phyloP scores from a whole-genome alignment of 2,329 filamentous ascomycete genomes.

The Camillea tinctor region DNA sequence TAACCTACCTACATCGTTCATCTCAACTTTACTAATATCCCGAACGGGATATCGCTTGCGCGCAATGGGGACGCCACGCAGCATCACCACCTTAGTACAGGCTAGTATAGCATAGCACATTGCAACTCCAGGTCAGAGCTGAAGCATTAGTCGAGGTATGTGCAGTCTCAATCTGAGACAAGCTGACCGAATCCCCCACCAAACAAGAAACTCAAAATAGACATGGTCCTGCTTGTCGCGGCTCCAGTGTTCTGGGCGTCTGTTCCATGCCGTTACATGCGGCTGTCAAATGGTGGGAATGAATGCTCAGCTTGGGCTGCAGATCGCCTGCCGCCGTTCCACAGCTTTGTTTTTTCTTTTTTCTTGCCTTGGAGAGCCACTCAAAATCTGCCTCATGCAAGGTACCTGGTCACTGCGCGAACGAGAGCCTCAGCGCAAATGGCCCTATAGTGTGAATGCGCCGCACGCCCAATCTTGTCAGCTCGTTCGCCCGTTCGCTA shows the following conservation, averaged over 20 bases:
- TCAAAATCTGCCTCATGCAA: conserved; percentile 19
- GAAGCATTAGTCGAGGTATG: neutral
- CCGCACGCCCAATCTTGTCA: too few species aligned
- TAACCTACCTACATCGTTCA: neutral
- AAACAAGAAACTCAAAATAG: neutral
- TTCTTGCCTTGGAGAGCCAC: conserved; percentile 1
- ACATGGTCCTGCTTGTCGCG: too few species aligned
- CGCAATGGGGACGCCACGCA: neutral
- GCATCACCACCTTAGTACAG: neutral
- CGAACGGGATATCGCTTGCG: neutral
- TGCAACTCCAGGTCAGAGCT: neutral
- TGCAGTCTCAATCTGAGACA: neutral
- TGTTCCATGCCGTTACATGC: neutral
- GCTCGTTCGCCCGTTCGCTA: too few species aligned
- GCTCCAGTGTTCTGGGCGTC: conserved; percentile 7
- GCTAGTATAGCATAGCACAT: neutral
- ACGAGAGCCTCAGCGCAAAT: neutral
- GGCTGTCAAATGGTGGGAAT: neutral
- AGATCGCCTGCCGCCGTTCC: conserved; percentile 5
- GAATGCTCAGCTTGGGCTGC: conserved; percentile 6
- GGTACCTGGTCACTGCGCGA: conserved; percentile 2
- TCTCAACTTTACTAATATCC: neutral
- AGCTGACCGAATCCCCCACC: neutral
- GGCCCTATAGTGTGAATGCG: neutral
- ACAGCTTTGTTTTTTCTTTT: neutral